Conservation (phyloP, 208 protist genomes). For the Leishmania tropica region DNA sequence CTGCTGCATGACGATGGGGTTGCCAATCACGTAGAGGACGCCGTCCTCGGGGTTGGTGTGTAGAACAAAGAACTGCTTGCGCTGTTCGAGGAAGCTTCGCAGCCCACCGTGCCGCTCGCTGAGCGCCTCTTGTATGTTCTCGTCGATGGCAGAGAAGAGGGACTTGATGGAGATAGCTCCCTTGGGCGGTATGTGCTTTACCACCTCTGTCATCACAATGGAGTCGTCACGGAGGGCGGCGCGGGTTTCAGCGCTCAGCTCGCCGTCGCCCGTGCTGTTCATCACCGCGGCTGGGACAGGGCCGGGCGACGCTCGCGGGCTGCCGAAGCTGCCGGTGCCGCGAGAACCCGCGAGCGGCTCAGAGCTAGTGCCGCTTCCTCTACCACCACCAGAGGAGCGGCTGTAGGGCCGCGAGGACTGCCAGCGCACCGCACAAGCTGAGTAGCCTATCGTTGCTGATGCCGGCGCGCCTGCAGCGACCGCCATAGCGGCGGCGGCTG, state of each 20-base stretch:
- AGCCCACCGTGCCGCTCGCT: conserved; percentile 78
- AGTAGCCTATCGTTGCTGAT: neutral
- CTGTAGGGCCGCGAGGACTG: conserved; percentile 10
- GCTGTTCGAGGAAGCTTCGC: conserved; percentile 58
- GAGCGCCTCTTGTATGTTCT: conserved; percentile 75
- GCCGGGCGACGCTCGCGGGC: neutral
- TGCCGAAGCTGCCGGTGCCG: neutral
- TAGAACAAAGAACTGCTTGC: conserved; percentile 82
- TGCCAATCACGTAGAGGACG: conserved; percentile 68
- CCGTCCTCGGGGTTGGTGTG: conserved; percentile 45
- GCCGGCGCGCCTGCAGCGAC: neutral
- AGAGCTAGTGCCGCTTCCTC: neutral
- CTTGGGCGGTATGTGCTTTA: conserved; percentile 55
- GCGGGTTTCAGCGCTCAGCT: conserved; percentile 57
- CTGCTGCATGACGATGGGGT: conserved; percentile 62
- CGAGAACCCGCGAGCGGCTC: neutral
- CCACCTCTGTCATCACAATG: conserved; percentile 52
- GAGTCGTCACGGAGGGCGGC: conserved; percentile 74
- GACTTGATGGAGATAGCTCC: conserved; percentile 75
- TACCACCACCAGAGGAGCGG: conserved; percentile 1
- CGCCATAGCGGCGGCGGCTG: neutral
- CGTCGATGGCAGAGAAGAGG: conserved; percentile 48
- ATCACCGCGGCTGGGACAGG: neutral
- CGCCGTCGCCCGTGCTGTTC: conserved; percentile 46
- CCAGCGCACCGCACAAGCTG: conserved; percentile 1